Evolutionary conservation across 2,329 filamentous ascomycete species (phyloP).

Genomic region (Fusarium hostae): DNA sequence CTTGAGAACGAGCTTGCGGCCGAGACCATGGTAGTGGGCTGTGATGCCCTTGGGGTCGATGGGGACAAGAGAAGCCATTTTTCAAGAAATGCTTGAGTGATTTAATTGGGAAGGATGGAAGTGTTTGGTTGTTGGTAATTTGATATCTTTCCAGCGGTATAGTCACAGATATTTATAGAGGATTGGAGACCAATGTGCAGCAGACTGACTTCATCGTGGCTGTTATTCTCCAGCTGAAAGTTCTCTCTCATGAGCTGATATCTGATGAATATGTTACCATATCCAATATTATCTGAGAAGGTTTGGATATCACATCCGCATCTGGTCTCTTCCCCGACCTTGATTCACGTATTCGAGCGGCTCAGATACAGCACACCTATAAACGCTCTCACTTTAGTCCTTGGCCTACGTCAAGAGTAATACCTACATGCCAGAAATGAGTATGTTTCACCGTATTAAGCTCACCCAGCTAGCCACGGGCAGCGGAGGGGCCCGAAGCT

Average conservation of each 20-base stretch:
- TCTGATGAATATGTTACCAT: background rate
- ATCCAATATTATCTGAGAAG: background rate
- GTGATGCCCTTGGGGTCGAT: background rate
- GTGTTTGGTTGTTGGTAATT: background rate
- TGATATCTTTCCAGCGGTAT: no score
- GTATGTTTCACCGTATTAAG: background rate
- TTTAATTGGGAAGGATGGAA: background rate
- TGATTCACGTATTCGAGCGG: rapidly evolving
- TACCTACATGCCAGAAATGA: background rate
- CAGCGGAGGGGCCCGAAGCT: background rate
- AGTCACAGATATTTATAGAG: background rate
- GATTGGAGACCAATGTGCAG: rapidly evolving
- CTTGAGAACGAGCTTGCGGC: background rate
- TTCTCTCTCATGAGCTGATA: rapidly evolving
- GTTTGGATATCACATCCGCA: background rate
- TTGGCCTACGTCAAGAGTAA: background rate
- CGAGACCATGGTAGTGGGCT: background rate
- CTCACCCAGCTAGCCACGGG: background rate
- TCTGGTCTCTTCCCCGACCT: background rate
- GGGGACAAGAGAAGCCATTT: background rate
- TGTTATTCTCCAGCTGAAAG: background rate
- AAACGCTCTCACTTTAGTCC: background rate
- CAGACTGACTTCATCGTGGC: background rate
- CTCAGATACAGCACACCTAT: background rate
- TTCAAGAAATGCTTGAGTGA: background rate